Percentiles rank a stretch among this genome's conserved stretches.
Evolutionary conservation across 768 basidiomycete species (phyloP).

Genomic region (Russula olivacea): DNA sequence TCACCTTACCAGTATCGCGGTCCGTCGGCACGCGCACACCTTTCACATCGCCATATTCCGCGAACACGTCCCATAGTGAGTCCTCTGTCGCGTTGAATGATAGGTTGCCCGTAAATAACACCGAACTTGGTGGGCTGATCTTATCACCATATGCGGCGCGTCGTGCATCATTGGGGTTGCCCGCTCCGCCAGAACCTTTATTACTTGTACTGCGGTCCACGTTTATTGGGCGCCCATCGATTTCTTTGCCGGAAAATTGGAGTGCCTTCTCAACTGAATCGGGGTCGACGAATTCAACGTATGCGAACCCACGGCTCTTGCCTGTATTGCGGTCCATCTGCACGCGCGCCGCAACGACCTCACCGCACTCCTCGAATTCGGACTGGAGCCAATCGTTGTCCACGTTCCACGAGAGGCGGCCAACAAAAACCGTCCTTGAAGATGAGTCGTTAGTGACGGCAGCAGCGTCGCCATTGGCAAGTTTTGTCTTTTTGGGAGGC

Average conservation of each 20-base stretch:
- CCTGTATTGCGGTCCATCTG: constrained; percentile 78
- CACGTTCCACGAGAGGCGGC: constrained; percentile 91
- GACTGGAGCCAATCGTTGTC: constrained; percentile 91
- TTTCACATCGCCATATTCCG: constrained; percentile 79
- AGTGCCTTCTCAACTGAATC: constrained; percentile 79
- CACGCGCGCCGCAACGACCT: constrained; percentile 85
- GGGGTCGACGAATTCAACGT: constrained; percentile 66
- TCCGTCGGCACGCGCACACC: constrained; percentile 89
- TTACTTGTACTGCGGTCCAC: constrained; percentile 65
- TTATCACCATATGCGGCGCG: constrained; percentile 74
- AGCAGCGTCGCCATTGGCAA: constrained; percentile 51
- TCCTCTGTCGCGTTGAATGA: constrained; percentile 79
- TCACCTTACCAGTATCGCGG: constrained; percentile 81
- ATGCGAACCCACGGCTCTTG: constrained; percentile 79
- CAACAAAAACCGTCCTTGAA: constrained; percentile 77
- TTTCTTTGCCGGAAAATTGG: constrained; percentile 74
- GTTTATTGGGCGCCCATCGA: constrained; percentile 86
- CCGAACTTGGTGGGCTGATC: constrained; percentile 57
- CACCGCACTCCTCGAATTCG: constrained; percentile 86
- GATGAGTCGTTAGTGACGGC: constrained; percentile 39
- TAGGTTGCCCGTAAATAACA: constrained; percentile 89
- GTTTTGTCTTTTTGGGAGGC: constrained; percentile 78
- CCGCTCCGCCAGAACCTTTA: constrained; percentile 41
- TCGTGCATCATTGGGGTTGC: constrained; percentile 52
- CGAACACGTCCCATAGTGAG: constrained; percentile 82